A percentile compares a stretch with the other conserved stretches of the same genome.
phyloP scores from a whole-genome alignment of 352 stramenopile species.

The Thalassiosira sp. region DNA sequence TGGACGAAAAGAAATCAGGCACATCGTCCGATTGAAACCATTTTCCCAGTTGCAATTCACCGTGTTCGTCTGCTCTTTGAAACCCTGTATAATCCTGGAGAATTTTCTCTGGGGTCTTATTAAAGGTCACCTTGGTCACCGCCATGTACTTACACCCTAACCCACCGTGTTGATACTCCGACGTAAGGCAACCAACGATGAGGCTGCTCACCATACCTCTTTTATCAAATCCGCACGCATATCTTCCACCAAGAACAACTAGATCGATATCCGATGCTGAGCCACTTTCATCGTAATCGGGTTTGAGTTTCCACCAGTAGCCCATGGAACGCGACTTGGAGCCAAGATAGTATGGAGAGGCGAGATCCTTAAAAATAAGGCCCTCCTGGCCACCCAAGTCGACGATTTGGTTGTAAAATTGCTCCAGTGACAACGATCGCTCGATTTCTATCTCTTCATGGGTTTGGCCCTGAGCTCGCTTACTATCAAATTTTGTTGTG shows the following conservation, averaged over 20 bases:
- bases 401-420: constrained; percentile 73
- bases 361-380: constrained; percentile 80
- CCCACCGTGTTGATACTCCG: constrained; percentile 39
- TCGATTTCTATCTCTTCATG: constrained; percentile 69
- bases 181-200: constrained; percentile 69
- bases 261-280: constrained; percentile 62
- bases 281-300: constrained; percentile 72
- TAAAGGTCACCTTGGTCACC: constrained; percentile 60
- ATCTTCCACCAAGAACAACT: constrained; percentile 77
- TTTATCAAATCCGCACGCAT: constrained; percentile 56
- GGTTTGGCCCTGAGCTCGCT: constrained; percentile 29
- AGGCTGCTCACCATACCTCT: constrained; percentile 63
- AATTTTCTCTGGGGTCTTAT: constrained; percentile 42
- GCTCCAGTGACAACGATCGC: constrained; percentile 60
- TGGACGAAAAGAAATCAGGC: constrained; percentile 71
- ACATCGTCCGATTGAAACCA: constrained; percentile 67
- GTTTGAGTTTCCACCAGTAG: constrained; percentile 82
- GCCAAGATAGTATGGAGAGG: constrained; percentile 70
- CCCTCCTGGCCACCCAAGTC: constrained; percentile 71
- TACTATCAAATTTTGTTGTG: constrained; percentile 32
- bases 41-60: constrained; percentile 61
- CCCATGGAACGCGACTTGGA: constrained; percentile 43
- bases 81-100: constrained; percentile 58
- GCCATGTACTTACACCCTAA: constrained; percentile 61
- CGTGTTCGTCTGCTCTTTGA: constrained; percentile 40